phyloP scores from a whole-genome alignment of 2,329 filamentous ascomycete species.

The Rutstroemia sp. region DNA sequence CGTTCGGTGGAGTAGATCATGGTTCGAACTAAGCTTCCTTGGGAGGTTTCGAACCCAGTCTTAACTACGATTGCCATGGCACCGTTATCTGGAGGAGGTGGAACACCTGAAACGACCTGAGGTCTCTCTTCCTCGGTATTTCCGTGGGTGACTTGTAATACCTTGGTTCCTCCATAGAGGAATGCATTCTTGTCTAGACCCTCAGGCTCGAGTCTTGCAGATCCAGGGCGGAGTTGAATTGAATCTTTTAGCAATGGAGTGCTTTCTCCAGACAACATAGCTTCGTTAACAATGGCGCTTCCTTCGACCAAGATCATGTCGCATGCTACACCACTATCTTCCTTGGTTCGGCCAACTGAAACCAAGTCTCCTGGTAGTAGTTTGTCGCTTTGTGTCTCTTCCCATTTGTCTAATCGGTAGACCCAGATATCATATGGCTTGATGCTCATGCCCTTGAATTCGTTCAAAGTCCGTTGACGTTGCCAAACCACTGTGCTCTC shows the following conservation, averaged over 20 bases:
- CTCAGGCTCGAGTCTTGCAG: slow-evolving; percentile 76
- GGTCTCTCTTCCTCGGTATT: slow-evolving; percentile 67
- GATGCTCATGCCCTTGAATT: slow-evolving; percentile 99
- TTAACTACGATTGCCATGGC: slow-evolving; percentile 92
- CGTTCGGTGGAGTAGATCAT: slow-evolving; percentile 99
- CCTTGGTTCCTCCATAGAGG: slow-evolving; percentile 94
- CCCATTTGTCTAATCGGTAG: slow-evolving; percentile 81
- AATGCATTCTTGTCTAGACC: slow-evolving; percentile 95
- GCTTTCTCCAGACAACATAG: slow-evolving; percentile 97
- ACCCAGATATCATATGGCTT: slow-evolving; percentile 96
- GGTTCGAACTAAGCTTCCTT: slow-evolving; percentile 92
- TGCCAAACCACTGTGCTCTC: slow-evolving; percentile 99
- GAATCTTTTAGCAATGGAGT: slow-evolving; percentile 96
- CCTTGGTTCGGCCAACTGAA: slow-evolving; percentile 88
- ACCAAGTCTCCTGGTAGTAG: slow-evolving; percentile 89
- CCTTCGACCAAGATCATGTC: slow-evolving; percentile 95
- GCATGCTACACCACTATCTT: slow-evolving; percentile 93
- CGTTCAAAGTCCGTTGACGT: slow-evolving; percentile 86
- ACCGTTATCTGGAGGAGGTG: slow-evolving; percentile 82
- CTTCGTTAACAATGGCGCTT: slow-evolving; percentile 96
- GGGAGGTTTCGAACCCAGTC: slow-evolving; percentile 97
- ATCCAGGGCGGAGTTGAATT: slow-evolving; percentile 76
- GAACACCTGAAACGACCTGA: slow-evolving; percentile 68
- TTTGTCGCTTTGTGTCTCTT: slow-evolving; percentile 81
- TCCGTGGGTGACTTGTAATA: slow-evolving; percentile 88